These are phyloP conservation scores for Russula compacta DNA, from an alignment of 768 basidiomycete species.

Conservation along the genomic window DNA sequence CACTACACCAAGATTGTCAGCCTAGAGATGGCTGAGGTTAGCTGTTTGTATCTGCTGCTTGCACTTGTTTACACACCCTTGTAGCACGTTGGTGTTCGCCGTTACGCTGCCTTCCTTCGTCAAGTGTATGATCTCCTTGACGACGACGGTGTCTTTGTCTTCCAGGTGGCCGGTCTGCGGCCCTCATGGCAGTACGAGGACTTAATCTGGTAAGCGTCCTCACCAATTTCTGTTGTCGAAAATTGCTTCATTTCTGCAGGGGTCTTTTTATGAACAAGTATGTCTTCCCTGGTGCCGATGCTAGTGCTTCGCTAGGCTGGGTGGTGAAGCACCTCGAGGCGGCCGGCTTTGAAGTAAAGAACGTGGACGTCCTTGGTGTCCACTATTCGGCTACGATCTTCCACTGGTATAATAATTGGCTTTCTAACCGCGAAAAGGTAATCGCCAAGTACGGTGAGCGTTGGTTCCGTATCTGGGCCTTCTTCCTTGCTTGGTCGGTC, in stretches of 20 bases:
- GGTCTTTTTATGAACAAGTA: conserved; percentile 98
- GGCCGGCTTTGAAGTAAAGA: conserved; percentile 95
- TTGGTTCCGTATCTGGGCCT: conserved; percentile 94
- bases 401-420: conserved; percentile 97
- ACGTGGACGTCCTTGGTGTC: conserved; percentile 91
- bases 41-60: conserved; percentile 10
- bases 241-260: conserved; percentile 33
- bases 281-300: conserved; percentile 97
- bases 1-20: conserved; percentile 91
- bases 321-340: conserved; percentile 79
- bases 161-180: conserved; percentile 96
- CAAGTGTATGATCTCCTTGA: conserved; percentile 92
- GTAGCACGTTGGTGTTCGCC: conserved; percentile 90
- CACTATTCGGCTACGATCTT: conserved; percentile 90
- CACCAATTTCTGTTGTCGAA: neutral
- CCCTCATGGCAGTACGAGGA: conserved; percentile 99
- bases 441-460: conserved; percentile 82
- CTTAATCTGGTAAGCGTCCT: conserved; percentile 65
- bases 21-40: conserved; percentile 95
- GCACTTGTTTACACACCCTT: neutral
- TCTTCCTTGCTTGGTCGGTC: conserved; percentile 90
- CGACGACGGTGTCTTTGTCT: conserved; percentile 88
- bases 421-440: conserved; percentile 85
- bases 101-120: conserved; percentile 79
- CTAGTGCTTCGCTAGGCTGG: conserved; percentile 93